These are phyloP conservation scores for Effrenium voratum DNA, from an alignment of 73 alveolate species.

Conservation along the genomic window DNA sequence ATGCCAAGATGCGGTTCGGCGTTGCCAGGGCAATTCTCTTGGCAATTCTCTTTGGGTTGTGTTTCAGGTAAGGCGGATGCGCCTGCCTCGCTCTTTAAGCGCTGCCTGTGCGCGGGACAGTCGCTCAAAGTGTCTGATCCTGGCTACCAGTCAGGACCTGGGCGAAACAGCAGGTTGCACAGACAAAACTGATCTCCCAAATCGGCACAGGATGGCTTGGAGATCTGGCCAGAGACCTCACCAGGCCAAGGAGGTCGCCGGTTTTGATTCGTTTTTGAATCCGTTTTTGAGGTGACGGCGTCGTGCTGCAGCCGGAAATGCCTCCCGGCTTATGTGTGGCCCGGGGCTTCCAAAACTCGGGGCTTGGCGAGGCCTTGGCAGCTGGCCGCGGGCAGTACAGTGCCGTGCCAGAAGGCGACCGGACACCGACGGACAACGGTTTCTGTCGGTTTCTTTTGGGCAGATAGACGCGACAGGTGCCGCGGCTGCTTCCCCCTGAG, in stretches of 20 bases:
- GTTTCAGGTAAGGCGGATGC: slow-evolving; percentile 51
- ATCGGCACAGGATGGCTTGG: slow-evolving; percentile 9
- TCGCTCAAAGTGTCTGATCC: slow-evolving; percentile 20
- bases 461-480: neutral
- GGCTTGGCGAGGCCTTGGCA: slow-evolving; percentile 34
- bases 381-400: slow-evolving; percentile 59
- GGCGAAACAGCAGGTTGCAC: neutral
- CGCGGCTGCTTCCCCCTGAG: slow-evolving; percentile 67
- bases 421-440: neutral
- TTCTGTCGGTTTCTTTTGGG: neutral
- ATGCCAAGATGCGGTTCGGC: neutral
- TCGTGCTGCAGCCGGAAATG: neutral
- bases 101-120: slow-evolving; percentile 37
- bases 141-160: slow-evolving; percentile 35
- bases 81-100: slow-evolving; percentile 29
- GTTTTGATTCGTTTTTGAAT: neutral
- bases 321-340: no score
- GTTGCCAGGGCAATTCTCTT: neutral
- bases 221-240: slow-evolving; percentile 26
- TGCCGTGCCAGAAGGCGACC: slow-evolving; percentile 36
- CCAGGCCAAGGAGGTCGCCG: neutral
- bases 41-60: neutral
- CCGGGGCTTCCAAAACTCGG: neutral
- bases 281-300: neutral
- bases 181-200: neutral